Conservation (phyloP, 1,284 basidiomycete genomes). For the Rhodotorula mucilaginosa region DNA sequence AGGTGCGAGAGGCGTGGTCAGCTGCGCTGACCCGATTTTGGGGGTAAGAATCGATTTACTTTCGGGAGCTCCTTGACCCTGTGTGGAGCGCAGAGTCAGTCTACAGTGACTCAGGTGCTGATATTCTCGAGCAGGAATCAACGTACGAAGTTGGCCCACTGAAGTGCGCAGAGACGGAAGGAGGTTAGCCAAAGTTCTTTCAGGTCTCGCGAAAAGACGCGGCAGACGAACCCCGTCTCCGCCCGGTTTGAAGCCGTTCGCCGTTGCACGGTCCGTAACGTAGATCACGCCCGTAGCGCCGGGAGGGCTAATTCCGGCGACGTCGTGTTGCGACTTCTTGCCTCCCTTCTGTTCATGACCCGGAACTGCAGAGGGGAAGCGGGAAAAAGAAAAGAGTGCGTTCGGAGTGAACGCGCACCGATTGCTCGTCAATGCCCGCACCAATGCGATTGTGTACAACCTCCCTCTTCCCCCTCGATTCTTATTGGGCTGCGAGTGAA, state of each 20-base stretch:
- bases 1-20: neutral
- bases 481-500: too few relatives aligned
- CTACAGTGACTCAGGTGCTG: neutral
- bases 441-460: too few relatives aligned
- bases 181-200: neutral
- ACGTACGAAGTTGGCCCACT: constrained; percentile 69
- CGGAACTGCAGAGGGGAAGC: constrained; percentile 11
- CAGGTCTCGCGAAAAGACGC: neutral
- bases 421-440: too few relatives aligned
- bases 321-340: constrained; percentile 69
- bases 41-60: neutral
- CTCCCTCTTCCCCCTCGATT: too few relatives aligned
- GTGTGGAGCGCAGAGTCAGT: neutral
- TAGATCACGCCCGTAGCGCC: constrained; percentile 60
- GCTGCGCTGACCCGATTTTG: neutral
- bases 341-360: constrained; percentile 19
- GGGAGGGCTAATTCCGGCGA: constrained; percentile 64
- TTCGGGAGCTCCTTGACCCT: constrained; percentile 80
- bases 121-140: neutral
- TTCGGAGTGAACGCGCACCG: too few relatives aligned
- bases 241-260: constrained; percentile 29
- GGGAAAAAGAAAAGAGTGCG: too few relatives aligned
- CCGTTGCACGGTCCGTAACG: constrained; percentile 58
- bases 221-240: neutral
- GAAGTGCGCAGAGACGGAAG: constrained; percentile 42